Conservation (phyloP, 345 rosid genomes). For the Cardamine chenopodiifolia region DNA sequence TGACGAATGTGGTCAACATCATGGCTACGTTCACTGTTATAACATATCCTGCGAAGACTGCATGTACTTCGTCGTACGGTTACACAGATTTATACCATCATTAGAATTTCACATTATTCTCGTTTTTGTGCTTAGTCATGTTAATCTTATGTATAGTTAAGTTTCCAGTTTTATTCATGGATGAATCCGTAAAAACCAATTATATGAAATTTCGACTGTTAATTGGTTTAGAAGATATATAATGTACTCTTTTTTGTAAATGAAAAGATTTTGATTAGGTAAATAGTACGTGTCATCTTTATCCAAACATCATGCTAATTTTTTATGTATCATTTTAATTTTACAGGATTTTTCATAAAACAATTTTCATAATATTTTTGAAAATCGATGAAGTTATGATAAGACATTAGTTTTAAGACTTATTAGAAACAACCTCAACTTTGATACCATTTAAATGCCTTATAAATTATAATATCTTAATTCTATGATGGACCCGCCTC, state of each 20-base stretch:
- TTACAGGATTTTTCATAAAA: neutral
- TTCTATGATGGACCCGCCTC: neutral
- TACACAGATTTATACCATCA: neutral
- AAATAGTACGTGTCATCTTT: slow-evolving; percentile 14
- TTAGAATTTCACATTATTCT: neutral
- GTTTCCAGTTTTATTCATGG: neutral
- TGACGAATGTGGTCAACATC: slow-evolving; percentile 26
- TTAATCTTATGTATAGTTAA: neutral
- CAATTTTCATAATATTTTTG: neutral
- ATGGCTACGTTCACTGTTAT: slow-evolving; percentile 24
- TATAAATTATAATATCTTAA: neutral
- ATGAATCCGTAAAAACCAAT: neutral
- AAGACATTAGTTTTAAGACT: neutral
- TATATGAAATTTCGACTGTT: neutral
- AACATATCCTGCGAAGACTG: neutral
- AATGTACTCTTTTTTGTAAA: neutral
- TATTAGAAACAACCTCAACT: neutral
- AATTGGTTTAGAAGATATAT: no score
- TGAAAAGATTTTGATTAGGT: neutral
- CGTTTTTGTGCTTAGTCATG: neutral
- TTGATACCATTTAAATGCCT: neutral
- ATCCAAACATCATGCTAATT: slow-evolving; percentile 1
- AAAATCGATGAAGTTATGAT: neutral
- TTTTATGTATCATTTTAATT: neutral
- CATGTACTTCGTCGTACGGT: slow-evolving; percentile 17